These are phyloP conservation scores for Globisporangium emineosum DNA, from an alignment of 352 stramenopile genomes.

Conservation along the genomic window DNA sequence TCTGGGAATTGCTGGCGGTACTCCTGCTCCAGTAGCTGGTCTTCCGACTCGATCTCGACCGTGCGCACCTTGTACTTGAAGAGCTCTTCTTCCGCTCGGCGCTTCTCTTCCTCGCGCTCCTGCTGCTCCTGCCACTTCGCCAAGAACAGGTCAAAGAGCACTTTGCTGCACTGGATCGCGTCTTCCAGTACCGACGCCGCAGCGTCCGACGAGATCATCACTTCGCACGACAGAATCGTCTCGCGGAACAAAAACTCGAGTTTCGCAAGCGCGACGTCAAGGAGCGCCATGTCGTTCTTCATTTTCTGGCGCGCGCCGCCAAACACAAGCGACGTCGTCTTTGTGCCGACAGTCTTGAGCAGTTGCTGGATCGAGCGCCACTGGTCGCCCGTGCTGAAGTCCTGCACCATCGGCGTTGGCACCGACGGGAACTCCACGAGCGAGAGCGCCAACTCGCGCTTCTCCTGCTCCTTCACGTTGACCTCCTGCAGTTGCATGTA, in stretches of 20 bases:
- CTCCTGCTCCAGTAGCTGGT: slow-evolving; percentile 83
- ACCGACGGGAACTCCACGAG: slow-evolving; percentile 73
- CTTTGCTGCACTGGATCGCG: slow-evolving; percentile 57
- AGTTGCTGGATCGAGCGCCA: slow-evolving; percentile 78
- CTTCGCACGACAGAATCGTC: slow-evolving; percentile 22
- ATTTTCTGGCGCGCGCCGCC: slow-evolving; percentile 39
- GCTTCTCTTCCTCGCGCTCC: slow-evolving; percentile 68
- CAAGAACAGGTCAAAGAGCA: slow-evolving; percentile 83
- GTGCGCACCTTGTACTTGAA: slow-evolving; percentile 88
- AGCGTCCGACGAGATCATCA: slow-evolving; percentile 23
- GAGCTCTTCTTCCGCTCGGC: slow-evolving; percentile 64
- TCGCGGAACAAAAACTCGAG: slow-evolving; percentile 66
- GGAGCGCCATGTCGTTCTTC: slow-evolving; percentile 65
- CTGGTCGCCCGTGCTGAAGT: slow-evolving; percentile 23
- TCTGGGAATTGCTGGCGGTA: slow-evolving; percentile 94
- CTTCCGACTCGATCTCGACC: slow-evolving; percentile 78
- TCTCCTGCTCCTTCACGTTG: slow-evolving; percentile 42
- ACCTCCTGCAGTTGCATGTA: slow-evolving; percentile 50
- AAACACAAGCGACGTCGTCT: slow-evolving; percentile 44
- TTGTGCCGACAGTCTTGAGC: slow-evolving; percentile 43
- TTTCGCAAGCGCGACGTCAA: slow-evolving; percentile 68
- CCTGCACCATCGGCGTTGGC: slow-evolving; percentile 19
- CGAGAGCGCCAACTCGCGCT: slow-evolving; percentile 44
- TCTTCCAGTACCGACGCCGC: slow-evolving; percentile 25
- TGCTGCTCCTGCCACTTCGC: slow-evolving; percentile 85